A percentile compares a stretch with the other conserved stretches of the same genome.
phyloP scores from a whole-genome alignment of 2,329 filamentous ascomycete species.

The Neonectria faginata region DNA sequence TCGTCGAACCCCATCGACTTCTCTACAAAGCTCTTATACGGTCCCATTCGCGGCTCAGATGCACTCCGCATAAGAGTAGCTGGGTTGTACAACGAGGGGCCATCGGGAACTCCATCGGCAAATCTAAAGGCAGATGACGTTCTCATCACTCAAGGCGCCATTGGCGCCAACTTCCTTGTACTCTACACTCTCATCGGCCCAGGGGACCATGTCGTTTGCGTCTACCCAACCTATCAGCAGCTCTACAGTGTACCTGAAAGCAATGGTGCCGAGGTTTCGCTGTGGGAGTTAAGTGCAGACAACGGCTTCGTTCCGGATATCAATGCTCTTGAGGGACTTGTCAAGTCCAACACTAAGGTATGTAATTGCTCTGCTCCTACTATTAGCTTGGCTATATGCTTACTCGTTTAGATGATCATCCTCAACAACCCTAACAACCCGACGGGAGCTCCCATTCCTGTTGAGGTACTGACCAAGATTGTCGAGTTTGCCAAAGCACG shows the following conservation, averaged over 20 bases:
- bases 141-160: constrained; percentile 82
- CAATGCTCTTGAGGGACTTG: constrained; percentile 71
- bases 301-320: constrained; percentile 76
- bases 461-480: constrained; percentile 14
- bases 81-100: constrained; percentile 70
- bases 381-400: background rate
- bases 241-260: constrained; percentile 80
- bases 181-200: constrained; percentile 78
- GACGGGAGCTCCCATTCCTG: constrained; percentile 13
- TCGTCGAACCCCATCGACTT: constrained; percentile 56
- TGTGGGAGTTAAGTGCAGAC: constrained; percentile 77
- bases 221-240: constrained; percentile 90
- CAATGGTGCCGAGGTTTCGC: constrained; percentile 79
- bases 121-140: constrained; percentile 67
- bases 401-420: constrained; percentile 20
- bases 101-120: constrained; percentile 53
- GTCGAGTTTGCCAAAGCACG: constrained; percentile 15
- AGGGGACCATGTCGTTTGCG: constrained; percentile 86
- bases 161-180: constrained; percentile 83
- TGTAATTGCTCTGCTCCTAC: background rate
- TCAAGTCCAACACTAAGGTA: constrained; percentile 78
- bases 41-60: constrained; percentile 75
- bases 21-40: constrained; percentile 75
- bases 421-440: constrained; percentile 28
- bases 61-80: constrained; percentile 74